Base-by-base conservation (phyloP, 2,329 filamentous ascomycete genomes). In the Cladosporium phlei region DNA sequence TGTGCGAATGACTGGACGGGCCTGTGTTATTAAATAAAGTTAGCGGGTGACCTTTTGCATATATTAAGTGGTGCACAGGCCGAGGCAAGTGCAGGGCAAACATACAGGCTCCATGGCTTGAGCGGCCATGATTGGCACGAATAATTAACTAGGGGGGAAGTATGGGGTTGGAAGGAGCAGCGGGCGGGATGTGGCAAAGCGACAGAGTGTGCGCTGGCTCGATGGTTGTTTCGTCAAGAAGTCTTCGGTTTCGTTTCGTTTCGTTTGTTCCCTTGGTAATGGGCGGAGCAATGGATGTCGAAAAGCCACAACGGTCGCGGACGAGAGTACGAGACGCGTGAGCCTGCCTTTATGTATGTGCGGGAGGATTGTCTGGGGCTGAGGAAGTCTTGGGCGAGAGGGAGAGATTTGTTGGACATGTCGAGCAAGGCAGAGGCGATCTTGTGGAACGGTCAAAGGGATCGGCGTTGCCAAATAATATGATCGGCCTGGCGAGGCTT, bases 311-410 rank as follows among this genome's bases (percentile, higher is more conserved):
- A 45, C 42, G 42, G 32, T 22, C 19, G 32, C 42, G 24, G 5
- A 24, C 30, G 22, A 37, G 32, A 12, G 22, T 24, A 45, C 22
- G 32, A 27, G 12, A 24, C 17, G 16, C 12, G 32, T 21, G 12
- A 12, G 16, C 20, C 32, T 34, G n/a, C n/a, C n/a, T n/a, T n/a
- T n/a, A n/a, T n/a, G 27, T 45, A 45, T 45, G 42, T 16, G 5
- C 40, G 22, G 40, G 12, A 45, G 32, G 42, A 45, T 35, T n/a
- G 28, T 35, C 32, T 17, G 30, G 21, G 33, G 42, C 39, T 43
- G 29, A 43, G 39, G 39, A 43, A n/a, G n/a, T n/a, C n/a, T n/a
- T n/a, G 5, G 14, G 11, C n/a, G n/a, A n/a, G n/a, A n/a, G n/a
- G n/a, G n/a, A n/a, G n/a, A n/a, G n/a, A n/a, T n/a, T n/a, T n/a